A percentile compares a stretch with the other conserved stretches of the same genome.
phyloP scores from a whole-genome alignment of 179 eudicot species.

The Nepenthes alata region DNA sequence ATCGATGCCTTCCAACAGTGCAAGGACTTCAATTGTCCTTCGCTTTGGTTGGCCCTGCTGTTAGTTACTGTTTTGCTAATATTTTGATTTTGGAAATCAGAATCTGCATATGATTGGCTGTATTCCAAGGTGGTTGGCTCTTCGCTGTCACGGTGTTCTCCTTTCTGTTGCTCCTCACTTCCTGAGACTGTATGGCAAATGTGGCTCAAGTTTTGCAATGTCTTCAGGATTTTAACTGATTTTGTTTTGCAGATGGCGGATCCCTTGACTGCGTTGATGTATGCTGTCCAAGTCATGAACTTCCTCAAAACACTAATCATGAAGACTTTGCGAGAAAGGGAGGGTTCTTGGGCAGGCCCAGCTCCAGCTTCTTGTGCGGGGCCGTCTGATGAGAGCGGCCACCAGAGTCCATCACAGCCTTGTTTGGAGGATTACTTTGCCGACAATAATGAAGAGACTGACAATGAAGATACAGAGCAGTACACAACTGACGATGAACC shows the following conservation, averaged over 20 bases:
- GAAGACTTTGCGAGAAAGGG: conserved; percentile 33
- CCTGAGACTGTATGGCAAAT: too few relatives aligned
- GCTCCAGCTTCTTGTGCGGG: conserved; percentile 22
- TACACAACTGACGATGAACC: conserved; percentile 29
- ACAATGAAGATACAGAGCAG: conserved; percentile 18
- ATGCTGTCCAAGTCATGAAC: conserved; percentile 55
- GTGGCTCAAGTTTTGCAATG: too few relatives aligned
- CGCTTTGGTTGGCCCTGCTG: too few relatives aligned
- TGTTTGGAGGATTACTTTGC: conserved; percentile 17
- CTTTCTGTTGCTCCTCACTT: too few relatives aligned
- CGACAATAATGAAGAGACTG: conserved; percentile 12
- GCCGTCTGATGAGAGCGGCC: conserved; percentile 36
- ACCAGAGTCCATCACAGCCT: conserved; percentile 36
- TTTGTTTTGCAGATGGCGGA: conserved; percentile 41
- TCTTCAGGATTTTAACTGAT: too few relatives aligned
- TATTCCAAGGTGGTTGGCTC: too few relatives aligned
- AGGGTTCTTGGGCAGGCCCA: conserved; percentile 22
- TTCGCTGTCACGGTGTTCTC: too few relatives aligned
- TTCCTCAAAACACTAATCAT: conserved; percentile 45
- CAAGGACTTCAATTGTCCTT: too few relatives aligned
- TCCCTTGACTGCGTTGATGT: conserved; percentile 54
- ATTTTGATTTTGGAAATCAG: too few relatives aligned
- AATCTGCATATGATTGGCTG: too few relatives aligned
- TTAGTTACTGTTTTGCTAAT: too few relatives aligned
- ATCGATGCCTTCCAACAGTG: too few relatives aligned